Conservation (phyloP, 1,139 yeast species). For the Debaryomyces nepalensis region DNA sequence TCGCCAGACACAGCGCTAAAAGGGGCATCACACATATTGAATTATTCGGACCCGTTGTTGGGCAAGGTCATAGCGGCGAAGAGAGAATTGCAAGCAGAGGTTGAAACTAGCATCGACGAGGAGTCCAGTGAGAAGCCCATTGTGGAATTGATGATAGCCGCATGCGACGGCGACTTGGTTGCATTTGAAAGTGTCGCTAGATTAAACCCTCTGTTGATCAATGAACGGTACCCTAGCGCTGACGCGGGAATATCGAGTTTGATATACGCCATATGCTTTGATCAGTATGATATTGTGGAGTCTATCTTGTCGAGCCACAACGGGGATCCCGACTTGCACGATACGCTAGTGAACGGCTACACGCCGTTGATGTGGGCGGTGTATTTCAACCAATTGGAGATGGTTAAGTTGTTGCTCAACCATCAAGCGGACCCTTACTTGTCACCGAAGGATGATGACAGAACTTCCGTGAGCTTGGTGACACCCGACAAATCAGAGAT, state of each 20-base stretch:
- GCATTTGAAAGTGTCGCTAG: conserved; percentile 43
- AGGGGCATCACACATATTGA: conserved; percentile 18
- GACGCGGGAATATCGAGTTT: conserved; percentile 53
- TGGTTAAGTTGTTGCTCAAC: conserved; percentile 39
- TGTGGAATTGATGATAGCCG: conserved; percentile 47
- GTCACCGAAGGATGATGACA: conserved; percentile 35
- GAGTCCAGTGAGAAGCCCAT: conserved; percentile 16
- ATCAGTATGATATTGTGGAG: conserved; percentile 49
- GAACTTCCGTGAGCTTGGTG: conserved; percentile 40
- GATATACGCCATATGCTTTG: conserved; percentile 57
- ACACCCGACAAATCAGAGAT: conserved; percentile 37
- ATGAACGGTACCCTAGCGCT: conserved; percentile 37
- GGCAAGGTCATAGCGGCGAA: conserved; percentile 53
- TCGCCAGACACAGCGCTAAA: conserved; percentile 12
- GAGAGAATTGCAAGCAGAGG: conserved; percentile 39
- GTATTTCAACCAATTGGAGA: conserved; percentile 40
- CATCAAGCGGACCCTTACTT: conserved; percentile 49
- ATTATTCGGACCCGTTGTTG: conserved; percentile 42
- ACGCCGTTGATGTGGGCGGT: conserved; percentile 58
- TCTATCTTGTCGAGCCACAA: conserved; percentile 37
- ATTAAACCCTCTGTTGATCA: conserved; percentile 35
- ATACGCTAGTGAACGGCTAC: conserved; percentile 35
- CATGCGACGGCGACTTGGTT: conserved; percentile 56
- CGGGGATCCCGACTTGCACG: conserved; percentile 46
- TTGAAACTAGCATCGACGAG: conserved; percentile 22